These are phyloP conservation scores for Quercus engelmannii DNA, from an alignment of 306 rosid species.

Conservation along the genomic window DNA sequence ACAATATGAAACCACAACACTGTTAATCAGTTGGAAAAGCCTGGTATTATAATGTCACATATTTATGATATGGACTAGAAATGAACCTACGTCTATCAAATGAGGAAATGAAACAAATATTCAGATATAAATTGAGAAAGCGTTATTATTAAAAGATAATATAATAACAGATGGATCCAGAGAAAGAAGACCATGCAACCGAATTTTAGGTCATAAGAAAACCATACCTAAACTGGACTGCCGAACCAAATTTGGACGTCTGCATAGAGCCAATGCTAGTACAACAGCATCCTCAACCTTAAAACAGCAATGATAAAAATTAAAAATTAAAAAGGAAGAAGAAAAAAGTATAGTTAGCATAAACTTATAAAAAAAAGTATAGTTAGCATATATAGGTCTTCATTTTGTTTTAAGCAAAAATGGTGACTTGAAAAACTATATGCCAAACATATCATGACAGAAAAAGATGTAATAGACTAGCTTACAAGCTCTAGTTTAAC, in stretches of 20 bases:
- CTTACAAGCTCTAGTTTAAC: too few relatives aligned
- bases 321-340: too few relatives aligned
- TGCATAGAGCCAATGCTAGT: constrained; percentile 74
- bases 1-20: constrained; percentile 7
- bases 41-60: not conserved
- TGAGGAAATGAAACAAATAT: not conserved
- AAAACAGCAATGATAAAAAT: constrained; percentile 4
- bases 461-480: too few relatives aligned
- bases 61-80: constrained; percentile 1
- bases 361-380: not conserved
- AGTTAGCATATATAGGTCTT: not conserved
- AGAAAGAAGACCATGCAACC: constrained; percentile 5
- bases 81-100: constrained; percentile 6
- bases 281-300: constrained; percentile 95
- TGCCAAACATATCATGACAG: not conserved
- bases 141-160: not conserved
- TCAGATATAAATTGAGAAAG: not conserved
- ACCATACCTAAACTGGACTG: constrained; percentile 55
- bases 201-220: not conserved
- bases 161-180: constrained; percentile 1
- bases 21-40: not conserved
- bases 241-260: constrained; percentile 62
- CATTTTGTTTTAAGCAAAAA: not conserved
- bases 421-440: not conserved
- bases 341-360: not conserved